phyloP scores from a whole-genome alignment of 345 rosid species.

The Durio zibethinus region DNA sequence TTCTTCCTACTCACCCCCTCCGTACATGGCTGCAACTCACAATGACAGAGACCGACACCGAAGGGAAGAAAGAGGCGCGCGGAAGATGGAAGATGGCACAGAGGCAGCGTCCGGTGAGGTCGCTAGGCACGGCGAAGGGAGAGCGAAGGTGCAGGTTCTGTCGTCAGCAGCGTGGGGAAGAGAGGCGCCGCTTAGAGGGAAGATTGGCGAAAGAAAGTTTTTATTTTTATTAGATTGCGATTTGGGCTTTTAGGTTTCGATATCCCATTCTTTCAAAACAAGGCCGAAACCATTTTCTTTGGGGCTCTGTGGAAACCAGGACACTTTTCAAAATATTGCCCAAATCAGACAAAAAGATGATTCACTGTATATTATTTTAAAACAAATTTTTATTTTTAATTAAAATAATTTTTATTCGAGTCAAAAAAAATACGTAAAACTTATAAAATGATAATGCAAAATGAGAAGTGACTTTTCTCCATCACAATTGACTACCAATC shows the following conservation, averaged over 20 bases:
- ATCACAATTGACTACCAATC: too few relatives aligned
- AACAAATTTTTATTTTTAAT: too few relatives aligned
- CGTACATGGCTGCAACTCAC: conserved; percentile 62
- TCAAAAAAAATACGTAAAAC: too few relatives aligned
- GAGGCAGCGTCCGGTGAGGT: background rate
- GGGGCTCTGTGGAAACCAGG: too few relatives aligned
- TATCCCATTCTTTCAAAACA: background rate
- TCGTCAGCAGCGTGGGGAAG: background rate
- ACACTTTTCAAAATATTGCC: too few relatives aligned
- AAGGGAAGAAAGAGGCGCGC: background rate
- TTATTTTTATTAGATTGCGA: background rate
- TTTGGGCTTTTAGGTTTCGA: conserved; percentile 8
- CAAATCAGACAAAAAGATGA: too few relatives aligned
- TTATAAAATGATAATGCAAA: too few relatives aligned
- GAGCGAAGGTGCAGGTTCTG: background rate
- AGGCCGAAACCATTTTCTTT: too few relatives aligned
- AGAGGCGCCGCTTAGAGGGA: background rate
- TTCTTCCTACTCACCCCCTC: conserved; percentile 67
- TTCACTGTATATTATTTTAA: too few relatives aligned
- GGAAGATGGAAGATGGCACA: background rate
- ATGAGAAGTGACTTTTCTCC: too few relatives aligned
- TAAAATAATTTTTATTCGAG: too few relatives aligned
- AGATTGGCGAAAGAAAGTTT: background rate
- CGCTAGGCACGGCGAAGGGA: background rate
- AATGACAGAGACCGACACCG: background rate